phyloP scores from a whole-genome alignment of 176 grass and related monocot species.

The Metroxylon sagu region DNA sequence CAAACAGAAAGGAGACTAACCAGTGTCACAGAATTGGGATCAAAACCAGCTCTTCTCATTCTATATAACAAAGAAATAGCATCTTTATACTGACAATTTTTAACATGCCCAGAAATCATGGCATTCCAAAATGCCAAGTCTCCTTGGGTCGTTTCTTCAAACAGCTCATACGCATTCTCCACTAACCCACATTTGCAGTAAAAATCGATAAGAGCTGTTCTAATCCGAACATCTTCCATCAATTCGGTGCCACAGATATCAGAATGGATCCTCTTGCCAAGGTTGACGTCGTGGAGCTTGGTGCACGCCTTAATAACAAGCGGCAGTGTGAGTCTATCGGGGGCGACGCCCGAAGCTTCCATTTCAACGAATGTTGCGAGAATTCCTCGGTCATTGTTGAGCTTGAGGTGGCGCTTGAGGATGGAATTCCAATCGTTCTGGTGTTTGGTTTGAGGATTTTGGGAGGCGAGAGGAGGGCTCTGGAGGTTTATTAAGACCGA shows the following conservation, averaged over 20 bases:
- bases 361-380: constrained; percentile 9
- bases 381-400: constrained; percentile 12
- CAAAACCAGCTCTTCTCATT: constrained; percentile 14
- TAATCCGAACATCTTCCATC: background rate
- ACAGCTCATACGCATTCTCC: background rate
- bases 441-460: background rate
- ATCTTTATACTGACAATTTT: background rate
- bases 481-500: background rate
- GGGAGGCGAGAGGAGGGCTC: background rate
- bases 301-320: constrained; percentile 18
- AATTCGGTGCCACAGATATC: background rate
- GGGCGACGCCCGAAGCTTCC: constrained; percentile 1
- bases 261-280: background rate
- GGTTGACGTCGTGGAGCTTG: background rate
- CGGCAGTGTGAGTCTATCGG: background rate
- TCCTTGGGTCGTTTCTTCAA: constrained; percentile 17
- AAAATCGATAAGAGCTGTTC: constrained; percentile 12
- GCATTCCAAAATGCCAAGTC: constrained; percentile 22
- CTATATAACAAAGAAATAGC: constrained; percentile 5
- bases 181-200: constrained; percentile 8
- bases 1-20: constrained; percentile 16
- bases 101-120: constrained; percentile 12
- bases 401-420: constrained; percentile 6
- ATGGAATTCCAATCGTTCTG: constrained; percentile 8
- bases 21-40: constrained; percentile 2